phyloP scores from a whole-genome alignment of 2,329 filamentous ascomycete genomes.

The Aurifilum marmelostoma region DNA sequence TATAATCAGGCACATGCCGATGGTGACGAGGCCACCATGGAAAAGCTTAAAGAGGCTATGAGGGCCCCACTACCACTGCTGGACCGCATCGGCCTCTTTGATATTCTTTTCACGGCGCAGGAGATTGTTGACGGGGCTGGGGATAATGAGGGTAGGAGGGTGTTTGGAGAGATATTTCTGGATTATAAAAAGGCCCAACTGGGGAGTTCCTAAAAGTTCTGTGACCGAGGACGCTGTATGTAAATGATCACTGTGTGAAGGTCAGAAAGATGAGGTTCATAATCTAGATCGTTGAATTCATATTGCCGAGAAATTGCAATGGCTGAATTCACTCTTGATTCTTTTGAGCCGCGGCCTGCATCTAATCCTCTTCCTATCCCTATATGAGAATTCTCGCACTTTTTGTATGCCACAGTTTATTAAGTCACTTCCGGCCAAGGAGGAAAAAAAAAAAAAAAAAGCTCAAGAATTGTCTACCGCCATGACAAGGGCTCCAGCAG shows the following conservation, averaged over 20 bases:
- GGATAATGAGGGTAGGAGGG: conserved; percentile 33
- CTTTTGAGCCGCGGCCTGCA: too few species aligned
- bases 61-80: conserved; percentile 33
- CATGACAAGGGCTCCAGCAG: conserved; percentile 13
- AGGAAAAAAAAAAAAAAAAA: too few species aligned
- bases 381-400: too few species aligned
- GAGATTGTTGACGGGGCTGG: conserved; percentile 33
- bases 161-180: conserved; percentile 33
- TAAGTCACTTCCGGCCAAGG: too few species aligned
- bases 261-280: too few species aligned
- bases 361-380: too few species aligned
- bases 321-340: too few species aligned
- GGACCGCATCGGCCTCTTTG: conserved; percentile 35
- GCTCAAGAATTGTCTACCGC: conserved; percentile 27
- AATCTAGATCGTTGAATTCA: too few species aligned
- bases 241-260: too few species aligned
- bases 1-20: conserved; percentile 34
- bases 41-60: conserved; percentile 32
- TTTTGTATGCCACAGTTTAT: too few species aligned
- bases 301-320: too few species aligned
- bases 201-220: background rate
- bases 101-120: conserved; percentile 33
- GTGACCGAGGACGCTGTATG: too few species aligned
- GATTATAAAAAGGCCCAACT: conserved; percentile 30
- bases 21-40: conserved; percentile 30